Conservation (phyloP, 73 alveolate species). For the Paramecium sexaurelia region DNA sequence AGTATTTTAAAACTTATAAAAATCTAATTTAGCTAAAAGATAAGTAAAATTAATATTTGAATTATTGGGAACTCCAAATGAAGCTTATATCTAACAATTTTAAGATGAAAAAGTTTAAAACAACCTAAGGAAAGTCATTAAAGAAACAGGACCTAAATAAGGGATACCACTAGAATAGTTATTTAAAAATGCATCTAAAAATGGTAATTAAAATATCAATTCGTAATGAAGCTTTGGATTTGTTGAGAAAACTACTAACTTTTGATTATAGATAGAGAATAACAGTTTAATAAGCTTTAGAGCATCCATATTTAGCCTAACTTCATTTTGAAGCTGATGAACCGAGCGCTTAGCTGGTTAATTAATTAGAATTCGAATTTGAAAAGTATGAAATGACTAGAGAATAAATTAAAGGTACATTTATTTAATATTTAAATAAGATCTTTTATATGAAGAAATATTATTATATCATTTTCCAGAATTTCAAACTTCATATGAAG, state of each 20-base stretch:
- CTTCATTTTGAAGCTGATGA: conserved; percentile 76
- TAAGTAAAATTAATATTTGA: conserved; percentile 74
- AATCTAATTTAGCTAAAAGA: conserved; percentile 49
- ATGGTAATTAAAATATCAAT: background rate
- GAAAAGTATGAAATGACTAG: conserved; percentile 67
- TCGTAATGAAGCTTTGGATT: background rate
- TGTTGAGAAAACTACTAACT: conserved; percentile 51
- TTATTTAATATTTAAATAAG: background rate
- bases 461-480: conserved; percentile 73
- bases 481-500: conserved; percentile 64
- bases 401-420: conserved; percentile 66
- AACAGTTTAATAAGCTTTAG: conserved; percentile 86
- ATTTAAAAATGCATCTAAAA: conserved; percentile 61
- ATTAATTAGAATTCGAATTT: conserved; percentile 69
- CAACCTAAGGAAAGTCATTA: conserved; percentile 44
- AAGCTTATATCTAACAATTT: conserved; percentile 55
- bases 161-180: conserved; percentile 32
- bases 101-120: conserved; percentile 50
- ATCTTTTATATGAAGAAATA: conserved; percentile 78
- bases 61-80: conserved; percentile 77
- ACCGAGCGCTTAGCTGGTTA: conserved; percentile 59
- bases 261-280: conserved; percentile 87
- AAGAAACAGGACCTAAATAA: conserved; percentile 59
- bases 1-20: background rate
- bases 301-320: conserved; percentile 85